Percentiles rank a stretch among this genome's conserved stretches.
Conservation (phyloP, 176 grass and related monocot species). For the Chloris gayana region DNA sequence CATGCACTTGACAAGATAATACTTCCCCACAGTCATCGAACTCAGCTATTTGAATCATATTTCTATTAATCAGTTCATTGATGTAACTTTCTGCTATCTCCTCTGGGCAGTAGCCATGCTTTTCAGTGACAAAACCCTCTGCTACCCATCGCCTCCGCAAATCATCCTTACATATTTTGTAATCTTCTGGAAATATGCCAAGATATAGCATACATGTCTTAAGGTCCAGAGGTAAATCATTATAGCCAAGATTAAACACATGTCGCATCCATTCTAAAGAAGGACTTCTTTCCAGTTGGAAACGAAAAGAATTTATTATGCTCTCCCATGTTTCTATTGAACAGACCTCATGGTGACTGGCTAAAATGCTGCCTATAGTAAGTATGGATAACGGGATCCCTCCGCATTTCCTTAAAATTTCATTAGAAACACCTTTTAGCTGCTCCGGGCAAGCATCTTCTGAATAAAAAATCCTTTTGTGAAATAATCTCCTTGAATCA, state of each 20-base stretch:
- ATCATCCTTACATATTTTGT: conserved; percentile 6
- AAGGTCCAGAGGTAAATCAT: not conserved
- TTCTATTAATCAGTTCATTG: not conserved
- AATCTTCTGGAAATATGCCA: conserved; percentile 32
- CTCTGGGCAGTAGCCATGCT: not conserved
- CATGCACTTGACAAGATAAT: not conserved
- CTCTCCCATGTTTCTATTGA: conserved; percentile 2
- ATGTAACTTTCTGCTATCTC: not conserved
- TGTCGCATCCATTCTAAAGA: not conserved
- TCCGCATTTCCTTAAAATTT: conserved; percentile 28
- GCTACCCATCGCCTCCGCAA: conserved; percentile 30
- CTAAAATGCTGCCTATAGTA: conserved; percentile 16
- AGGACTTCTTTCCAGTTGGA: not conserved
- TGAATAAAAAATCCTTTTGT: conserved; percentile 12
- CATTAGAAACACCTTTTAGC: not conserved
- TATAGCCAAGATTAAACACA: conserved; percentile 30
- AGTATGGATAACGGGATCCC: conserved; percentile 32
- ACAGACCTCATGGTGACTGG: not conserved
- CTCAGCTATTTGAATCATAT: not conserved
- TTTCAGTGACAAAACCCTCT: conserved; percentile 14
- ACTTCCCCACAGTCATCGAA: not conserved
- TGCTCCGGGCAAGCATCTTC: conserved; percentile 33
- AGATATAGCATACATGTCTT: conserved; percentile 15
- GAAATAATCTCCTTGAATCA: conserved; percentile 40
- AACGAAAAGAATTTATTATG: not conserved